Base-by-base conservation (phyloP, 345 rosid species). In the Populus pruinosa region DNA sequence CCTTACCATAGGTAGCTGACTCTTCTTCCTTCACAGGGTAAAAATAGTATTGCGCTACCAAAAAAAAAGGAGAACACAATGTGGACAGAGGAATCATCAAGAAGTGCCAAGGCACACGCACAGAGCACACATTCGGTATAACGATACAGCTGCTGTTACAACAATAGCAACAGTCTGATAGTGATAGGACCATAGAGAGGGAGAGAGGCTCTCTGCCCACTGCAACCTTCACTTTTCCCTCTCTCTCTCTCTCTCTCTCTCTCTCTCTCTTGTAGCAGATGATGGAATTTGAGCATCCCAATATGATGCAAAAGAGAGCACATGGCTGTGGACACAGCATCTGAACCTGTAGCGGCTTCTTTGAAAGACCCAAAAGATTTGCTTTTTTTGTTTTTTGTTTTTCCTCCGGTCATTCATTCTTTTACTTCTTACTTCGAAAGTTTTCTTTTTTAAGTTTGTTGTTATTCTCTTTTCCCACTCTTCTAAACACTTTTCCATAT, bases 241-340 rank as follows among this genome's bases (percentile, higher is more conserved):
- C 55, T 21, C 61, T 20, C 55, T 49, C 56, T 23, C 27, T 23
- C 43, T 23, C 27, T 41, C 43, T 33, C 38, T 25, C 55, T 69
- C 56, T 33, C 61, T 23, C 56, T 61, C 38, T 41, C 27, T 69
- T 41, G 5, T 23, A 13, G 49, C 35, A 56, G 67, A 62, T 27
- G 81, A 74, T 82, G 87, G 91, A 89, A 88, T 88, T 89, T 89
- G 72, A 86, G 88, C 83, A 85, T 87, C 91, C 90, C 93, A 76
- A 91, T 59, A 84, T 77, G 16, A 70, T 74, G 33, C 63, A 43
- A 64, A 53, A 55, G 56, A 71, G 81, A 76, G 78, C 49, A 62
- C 65, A 56, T 69, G 74, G 71, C 78, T 73, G 63, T 44, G 67
- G 79, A 78, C 68, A 29, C 79, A 79, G 82, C 75, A 69, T 56